A percentile compares a stretch with the other conserved stretches of the same genome.
These are phyloP conservation scores for Capsicum chinense DNA, from an alignment of 257 asterid genomes.

Conservation along the genomic window DNA sequence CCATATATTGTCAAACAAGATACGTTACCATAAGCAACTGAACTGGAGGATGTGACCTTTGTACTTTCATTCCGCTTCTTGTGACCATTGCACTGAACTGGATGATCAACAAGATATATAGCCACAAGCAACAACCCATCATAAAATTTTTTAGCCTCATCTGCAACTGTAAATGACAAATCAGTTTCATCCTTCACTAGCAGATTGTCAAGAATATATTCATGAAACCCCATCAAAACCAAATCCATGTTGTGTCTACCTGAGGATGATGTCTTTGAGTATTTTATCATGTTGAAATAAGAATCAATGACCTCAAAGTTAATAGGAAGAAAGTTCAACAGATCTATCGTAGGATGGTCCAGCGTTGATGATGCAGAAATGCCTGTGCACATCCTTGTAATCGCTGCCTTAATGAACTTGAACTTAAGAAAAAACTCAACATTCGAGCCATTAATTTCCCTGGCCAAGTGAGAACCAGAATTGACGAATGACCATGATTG, in stretches of 20 bases:
- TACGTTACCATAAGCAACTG: no score
- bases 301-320: slow-evolving; percentile 5
- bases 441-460: background rate
- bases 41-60: no score
- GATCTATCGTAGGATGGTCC: background rate
- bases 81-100: background rate
- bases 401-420: background rate
- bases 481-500: background rate
- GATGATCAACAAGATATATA: background rate
- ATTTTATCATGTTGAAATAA: background rate
- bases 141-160: background rate
- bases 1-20: background rate
- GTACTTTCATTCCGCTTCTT: background rate
- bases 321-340: background rate
- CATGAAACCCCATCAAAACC: background rate
- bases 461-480: background rate
- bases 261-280: background rate
- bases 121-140: background rate
- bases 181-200: background rate
- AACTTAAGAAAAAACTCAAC: background rate
- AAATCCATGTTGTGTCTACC: background rate
- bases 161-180: background rate
- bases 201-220: background rate
- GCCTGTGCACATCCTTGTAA: background rate
- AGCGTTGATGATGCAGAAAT: background rate